These are phyloP conservation scores for Colletotrichum aenigma DNA, from an alignment of 2,329 filamentous ascomycete species.

Conservation along the genomic window DNA sequence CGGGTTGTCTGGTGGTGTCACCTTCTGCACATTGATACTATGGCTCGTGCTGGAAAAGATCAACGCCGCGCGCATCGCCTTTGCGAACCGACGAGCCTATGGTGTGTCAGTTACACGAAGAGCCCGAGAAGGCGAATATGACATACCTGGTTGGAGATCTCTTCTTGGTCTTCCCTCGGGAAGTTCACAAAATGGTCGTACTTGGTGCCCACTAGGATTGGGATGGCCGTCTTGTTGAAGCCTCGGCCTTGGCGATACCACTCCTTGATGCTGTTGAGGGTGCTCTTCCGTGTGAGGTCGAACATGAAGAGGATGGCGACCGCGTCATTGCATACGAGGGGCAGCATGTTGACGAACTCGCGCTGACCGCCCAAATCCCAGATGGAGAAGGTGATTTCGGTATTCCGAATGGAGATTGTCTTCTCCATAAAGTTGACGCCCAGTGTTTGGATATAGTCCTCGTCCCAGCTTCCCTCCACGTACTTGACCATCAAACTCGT, in stretches of 20 bases:
- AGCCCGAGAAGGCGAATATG: not conserved
- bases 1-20: conserved; percentile 39
- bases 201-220: conserved; percentile 95
- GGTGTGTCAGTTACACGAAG: not conserved
- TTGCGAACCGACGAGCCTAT: conserved; percentile 94
- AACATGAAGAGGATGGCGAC: conserved; percentile 99
- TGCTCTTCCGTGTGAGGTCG: conserved; percentile 96
- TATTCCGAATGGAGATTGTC: conserved; percentile 98
- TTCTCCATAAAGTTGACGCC: conserved; percentile 99
- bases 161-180: conserved; percentile 94
- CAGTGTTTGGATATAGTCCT: conserved; percentile 98
- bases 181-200: conserved; percentile 99
- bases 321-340: conserved; percentile 98
- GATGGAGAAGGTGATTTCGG: conserved; percentile 98
- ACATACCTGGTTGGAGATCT: conserved; percentile 91
- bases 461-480: conserved; percentile 98
- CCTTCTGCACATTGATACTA: conserved; percentile 99
- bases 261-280: conserved; percentile 98
- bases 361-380: conserved; percentile 98
- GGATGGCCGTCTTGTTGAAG: conserved; percentile 99
- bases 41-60: conserved; percentile 99
- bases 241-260: conserved; percentile 98
- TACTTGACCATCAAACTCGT: conserved; percentile 99
- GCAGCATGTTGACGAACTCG: conserved; percentile 99
- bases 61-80: conserved; percentile 95